Evolutionary conservation across 768 basidiomycete species (phyloP), one percentile per base, ranked within the genome.

Genomic region (Kockovaella imperatae): DNA sequence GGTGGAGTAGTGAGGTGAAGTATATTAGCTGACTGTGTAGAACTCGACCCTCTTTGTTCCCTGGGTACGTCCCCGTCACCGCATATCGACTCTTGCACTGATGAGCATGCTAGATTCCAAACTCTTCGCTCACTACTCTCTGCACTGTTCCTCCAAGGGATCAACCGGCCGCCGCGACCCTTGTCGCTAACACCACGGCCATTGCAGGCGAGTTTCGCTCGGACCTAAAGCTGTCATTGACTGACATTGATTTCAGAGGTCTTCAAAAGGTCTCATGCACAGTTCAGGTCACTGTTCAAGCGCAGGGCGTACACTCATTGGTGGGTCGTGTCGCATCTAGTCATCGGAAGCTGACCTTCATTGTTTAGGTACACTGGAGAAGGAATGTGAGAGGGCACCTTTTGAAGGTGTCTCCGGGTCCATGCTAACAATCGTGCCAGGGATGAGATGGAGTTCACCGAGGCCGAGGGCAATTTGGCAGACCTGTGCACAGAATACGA

Each of bases 391-490:
- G 59, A 45, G 20, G 35, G 28, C 5, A 17, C 6, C 13, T 15
- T 40, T n/a, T 14, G 7, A 35, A 8, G 6, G 14, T 24, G 3
- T 7, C 6, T 25, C 26, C 7, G 7, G 5, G 30, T 6, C 20
- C 23, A 35, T 17, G 18, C 17, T 21, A 20, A 46, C 24, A 20
- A 24, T 35, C 31, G 15, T 10, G 6, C 10, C 30, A 53, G 45
- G 52, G 60, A 62, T 48, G 60, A 62, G 52, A 54, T 61, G 54
- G 65, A 67, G 40, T 67, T 67, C 53, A 60, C 55, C 21, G 65
- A 67, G 35, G 65, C 65, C 30, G 65, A 67, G 38, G 50, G 55
- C 28, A 64, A 67, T 52, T 50, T 67, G 49, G 53, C 60, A 8
- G 65, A 67, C 41, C 42, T 67, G 45, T 56, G 57, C 45, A 57